Conservation (phyloP, 495 filamentous ascomycete species). For the Hypoxylon perforatum region DNA sequence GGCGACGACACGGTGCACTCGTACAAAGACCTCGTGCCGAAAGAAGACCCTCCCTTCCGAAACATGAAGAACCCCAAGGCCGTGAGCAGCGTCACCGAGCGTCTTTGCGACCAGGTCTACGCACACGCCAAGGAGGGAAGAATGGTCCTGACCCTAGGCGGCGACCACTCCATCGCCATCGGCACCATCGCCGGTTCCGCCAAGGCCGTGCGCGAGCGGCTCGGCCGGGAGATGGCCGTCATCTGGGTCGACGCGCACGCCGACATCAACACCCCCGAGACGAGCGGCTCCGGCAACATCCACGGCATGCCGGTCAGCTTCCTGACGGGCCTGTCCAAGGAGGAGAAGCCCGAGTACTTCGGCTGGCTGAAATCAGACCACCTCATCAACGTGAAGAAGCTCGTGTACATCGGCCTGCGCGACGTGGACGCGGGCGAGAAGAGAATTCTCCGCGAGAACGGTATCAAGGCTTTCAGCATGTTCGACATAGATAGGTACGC, state of each 20-base stretch:
- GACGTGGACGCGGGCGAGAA: conserved; percentile 96
- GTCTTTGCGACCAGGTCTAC: conserved; percentile 87
- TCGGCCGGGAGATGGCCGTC: conserved; percentile 85
- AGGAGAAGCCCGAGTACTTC: conserved; percentile 79
- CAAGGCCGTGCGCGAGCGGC: conserved; percentile 83
- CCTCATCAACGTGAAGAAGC: conserved; percentile 74
- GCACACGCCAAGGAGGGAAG: conserved; percentile 84
- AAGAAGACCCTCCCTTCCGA: conserved; percentile 78
- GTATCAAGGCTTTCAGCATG: conserved; percentile 97
- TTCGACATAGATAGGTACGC: conserved; percentile 90
- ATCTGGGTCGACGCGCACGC: conserved; percentile 99
- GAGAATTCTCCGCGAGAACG: conserved; percentile 83
- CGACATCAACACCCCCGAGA: conserved; percentile 97
- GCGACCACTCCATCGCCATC: conserved; percentile 97
- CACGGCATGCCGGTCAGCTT: conserved; percentile 99
- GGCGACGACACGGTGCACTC: conserved; percentile 86
- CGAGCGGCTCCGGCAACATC: conserved; percentile 88
- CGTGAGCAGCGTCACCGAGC: conserved; percentile 86
- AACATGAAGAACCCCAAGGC: conserved; percentile 93
- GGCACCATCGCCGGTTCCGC: conserved; percentile 87
- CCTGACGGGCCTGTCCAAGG: conserved; percentile 82
- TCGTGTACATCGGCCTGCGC: conserved; percentile 96
- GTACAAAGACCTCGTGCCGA: conserved; percentile 81
- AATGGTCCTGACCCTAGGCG: conserved; percentile 91
- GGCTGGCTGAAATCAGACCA: conserved; percentile 81